These are phyloP conservation scores for Pisolithus orientalis DNA, from an alignment of 768 basidiomycete species.

Conservation along the genomic window DNA sequence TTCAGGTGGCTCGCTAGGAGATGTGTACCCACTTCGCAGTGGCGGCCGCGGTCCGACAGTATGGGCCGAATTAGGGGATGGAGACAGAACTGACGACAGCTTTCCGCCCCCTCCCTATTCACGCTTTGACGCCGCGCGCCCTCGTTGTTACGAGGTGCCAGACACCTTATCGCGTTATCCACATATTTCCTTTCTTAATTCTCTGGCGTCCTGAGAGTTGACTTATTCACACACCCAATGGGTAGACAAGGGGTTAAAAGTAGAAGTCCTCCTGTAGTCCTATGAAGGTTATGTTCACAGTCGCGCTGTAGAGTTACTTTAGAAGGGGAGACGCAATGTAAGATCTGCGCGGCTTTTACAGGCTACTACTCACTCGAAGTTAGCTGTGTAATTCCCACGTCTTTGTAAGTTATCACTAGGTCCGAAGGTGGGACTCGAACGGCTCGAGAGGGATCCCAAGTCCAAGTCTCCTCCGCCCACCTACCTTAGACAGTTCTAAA, in stretches of 20 bases:
- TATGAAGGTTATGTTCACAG: too few species aligned
- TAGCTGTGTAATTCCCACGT: neutral
- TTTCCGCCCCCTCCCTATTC: slow-evolving; percentile 21
- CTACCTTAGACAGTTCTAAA: slow-evolving; percentile 1
- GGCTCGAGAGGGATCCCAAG: neutral
- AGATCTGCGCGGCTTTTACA: too few species aligned
- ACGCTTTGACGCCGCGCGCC: slow-evolving; percentile 19
- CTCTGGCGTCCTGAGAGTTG: neutral
- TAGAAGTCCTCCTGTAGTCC: too few species aligned
- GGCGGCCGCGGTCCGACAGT: too few species aligned
- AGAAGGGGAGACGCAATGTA: too few species aligned
- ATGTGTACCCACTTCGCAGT: too few species aligned
- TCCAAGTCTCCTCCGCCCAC: neutral
- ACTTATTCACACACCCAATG: neutral
- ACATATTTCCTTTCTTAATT: slow-evolving; percentile 8
- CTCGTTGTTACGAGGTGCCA: slow-evolving; percentile 12
- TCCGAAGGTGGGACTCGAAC: too few species aligned
- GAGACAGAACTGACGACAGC: slow-evolving; percentile 2
- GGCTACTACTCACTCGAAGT: too few species aligned
- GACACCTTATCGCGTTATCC: slow-evolving; percentile 25
- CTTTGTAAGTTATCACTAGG: neutral
- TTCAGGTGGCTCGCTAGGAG: too few species aligned
- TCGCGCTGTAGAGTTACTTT: too few species aligned
- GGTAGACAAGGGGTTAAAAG: neutral
- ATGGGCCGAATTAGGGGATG: neutral